Percentiles rank a stretch among this genome's conserved stretches.
These are phyloP conservation scores for Oryza coarctata DNA, from an alignment of 176 grass and related monocot species.

Conservation along the genomic window DNA sequence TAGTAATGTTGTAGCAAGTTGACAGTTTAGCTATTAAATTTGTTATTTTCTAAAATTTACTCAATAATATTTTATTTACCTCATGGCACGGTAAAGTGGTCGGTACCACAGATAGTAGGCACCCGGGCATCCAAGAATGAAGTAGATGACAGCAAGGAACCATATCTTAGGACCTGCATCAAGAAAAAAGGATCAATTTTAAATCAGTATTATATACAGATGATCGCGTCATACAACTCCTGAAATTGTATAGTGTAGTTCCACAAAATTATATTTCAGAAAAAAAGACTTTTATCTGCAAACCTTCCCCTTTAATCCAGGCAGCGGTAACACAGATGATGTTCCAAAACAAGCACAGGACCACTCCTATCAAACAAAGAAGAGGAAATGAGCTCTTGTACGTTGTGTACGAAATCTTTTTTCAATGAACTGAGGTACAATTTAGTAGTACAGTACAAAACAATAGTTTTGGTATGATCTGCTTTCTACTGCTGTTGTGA, in stretches of 20 bases:
- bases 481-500: not conserved
- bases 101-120: constrained; percentile 67
- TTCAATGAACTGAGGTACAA: not conserved
- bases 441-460: not conserved
- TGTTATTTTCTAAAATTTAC: too few relatives aligned
- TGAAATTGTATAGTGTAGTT: not conserved
- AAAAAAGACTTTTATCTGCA: not conserved
- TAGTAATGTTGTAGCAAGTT: too few relatives aligned
- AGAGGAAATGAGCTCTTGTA: not conserved
- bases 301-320: constrained; percentile 66
- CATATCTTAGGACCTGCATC: constrained; percentile 75
- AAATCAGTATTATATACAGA: constrained; percentile 1
- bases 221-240: not conserved
- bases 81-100: constrained; percentile 78
- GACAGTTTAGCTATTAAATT: too few relatives aligned
- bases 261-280: not conserved
- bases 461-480: not conserved
- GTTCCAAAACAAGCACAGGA: constrained; percentile 67
- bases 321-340: constrained; percentile 56
- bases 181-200: not conserved
- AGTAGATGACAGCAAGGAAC: constrained; percentile 77
- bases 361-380: constrained; percentile 41
- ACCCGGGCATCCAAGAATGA: constrained; percentile 68
- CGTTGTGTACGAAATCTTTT: not conserved
- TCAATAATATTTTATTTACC: constrained; percentile 30